phyloP scores from a whole-genome alignment of 2,329 filamentous ascomycete genomes.

The Pyricularia pennisetigena region DNA sequence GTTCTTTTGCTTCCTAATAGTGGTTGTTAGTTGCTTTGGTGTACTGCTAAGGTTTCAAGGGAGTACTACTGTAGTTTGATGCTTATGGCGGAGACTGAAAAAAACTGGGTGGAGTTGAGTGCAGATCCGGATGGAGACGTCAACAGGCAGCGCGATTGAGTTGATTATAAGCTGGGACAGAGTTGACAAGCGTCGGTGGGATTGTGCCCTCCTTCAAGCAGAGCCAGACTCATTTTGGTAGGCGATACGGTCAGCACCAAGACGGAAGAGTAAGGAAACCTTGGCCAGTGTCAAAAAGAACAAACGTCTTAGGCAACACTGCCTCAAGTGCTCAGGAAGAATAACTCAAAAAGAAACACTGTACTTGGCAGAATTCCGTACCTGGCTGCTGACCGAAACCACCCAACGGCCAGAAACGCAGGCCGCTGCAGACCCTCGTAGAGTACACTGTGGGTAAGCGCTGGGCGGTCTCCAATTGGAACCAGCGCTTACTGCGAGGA shows the following conservation, averaged over 20 bases:
- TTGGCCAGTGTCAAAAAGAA: neutral
- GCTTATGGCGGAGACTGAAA: neutral
- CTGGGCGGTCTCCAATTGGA: neutral
- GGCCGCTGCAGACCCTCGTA: no score
- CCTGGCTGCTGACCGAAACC: neutral
- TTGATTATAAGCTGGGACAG: neutral
- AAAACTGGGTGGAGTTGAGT: neutral
- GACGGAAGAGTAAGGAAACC: neutral
- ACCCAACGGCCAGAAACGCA: no score
- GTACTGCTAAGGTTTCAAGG: no score
- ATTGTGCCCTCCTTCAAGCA: no score
- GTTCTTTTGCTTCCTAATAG: no score
- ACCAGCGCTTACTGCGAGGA: neutral
- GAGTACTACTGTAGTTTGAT: no score
- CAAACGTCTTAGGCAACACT: neutral
- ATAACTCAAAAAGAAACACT: no score
- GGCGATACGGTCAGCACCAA: neutral
- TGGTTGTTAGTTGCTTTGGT: no score
- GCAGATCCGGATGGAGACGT: neutral
- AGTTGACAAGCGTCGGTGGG: neutral
- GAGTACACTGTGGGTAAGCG: neutral
- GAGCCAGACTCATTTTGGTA: neutral
- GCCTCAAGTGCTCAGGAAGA: neutral
- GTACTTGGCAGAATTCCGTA: neutral
- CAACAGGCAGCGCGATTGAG: neutral